Evolutionary conservation across 2,329 filamentous ascomycete genomes (phyloP), one percentile per base, ranked within the genome.

Genomic region (Pseudogymnoascus sp.): DNA sequence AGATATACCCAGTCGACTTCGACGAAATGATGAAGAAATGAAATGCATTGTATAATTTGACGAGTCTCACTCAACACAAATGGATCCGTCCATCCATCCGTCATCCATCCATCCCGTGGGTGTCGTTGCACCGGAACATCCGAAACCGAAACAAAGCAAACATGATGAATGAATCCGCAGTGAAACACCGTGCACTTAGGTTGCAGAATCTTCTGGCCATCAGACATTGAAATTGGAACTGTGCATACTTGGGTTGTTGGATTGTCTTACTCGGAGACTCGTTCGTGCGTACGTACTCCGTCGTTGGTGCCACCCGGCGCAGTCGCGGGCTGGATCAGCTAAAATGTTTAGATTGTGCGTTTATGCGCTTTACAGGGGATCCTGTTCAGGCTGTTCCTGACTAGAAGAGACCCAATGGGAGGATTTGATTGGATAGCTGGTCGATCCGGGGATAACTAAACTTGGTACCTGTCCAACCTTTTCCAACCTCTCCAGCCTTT

Each of bases 21-120:
- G 23, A 49, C 43, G 41, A 45, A 45, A 52, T 31, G 25, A 18
- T 28, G 43, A 59, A 59, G 61, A 52, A 59, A 61, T 61, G 63
- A 43, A 40, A 18, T 40, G n/a, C 66, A 65, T 67, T 68, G 67
- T 33, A 63, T 58, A 49, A 52, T 52, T 52, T 31, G 25, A 52
- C n/a, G 45, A 31, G 45, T 16, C 8, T 52, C 40, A 12, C 28
- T 31, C 45, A 11, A 31, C 25, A 52, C 45, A 52, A 52, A 31
- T 52, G 45, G 45, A 52, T 16, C 5, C 14, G 12, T n/a, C n/a
- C n/a, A 9, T 18, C 11, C 25, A 9, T 18, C 11, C 14, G 31
- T 28, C 23, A 52, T 31, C 11, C 14, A 9, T n/a, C n/a, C n/a
- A 9, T 18, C 11, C 14, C 31, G n/a, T n/a, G 43, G 3, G 28